Conservation (phyloP, 108 stramenopile genomes). For the Schizochytrium sp. region DNA sequence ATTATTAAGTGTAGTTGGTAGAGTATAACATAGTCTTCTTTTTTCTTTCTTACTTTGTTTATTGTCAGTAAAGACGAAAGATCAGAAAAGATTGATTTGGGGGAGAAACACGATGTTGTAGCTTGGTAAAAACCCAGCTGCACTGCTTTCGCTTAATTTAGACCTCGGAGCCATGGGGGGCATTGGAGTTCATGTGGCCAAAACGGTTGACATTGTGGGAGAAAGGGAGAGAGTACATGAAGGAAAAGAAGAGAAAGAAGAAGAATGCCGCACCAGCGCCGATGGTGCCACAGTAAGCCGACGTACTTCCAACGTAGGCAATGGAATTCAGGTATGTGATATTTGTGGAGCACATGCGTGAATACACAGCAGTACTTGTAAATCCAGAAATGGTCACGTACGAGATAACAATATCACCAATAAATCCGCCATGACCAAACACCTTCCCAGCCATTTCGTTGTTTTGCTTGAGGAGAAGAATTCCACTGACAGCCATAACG, state of each 20-base stretch:
- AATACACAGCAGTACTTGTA: neutral
- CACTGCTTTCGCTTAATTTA: neutral
- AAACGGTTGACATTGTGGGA: neutral
- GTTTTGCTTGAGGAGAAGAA: neutral
- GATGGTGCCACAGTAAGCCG: neutral
- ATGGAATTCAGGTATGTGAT: neutral
- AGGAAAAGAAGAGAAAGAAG: slow-evolving; percentile 6
- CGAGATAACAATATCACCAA: neutral
- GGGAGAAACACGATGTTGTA: too few relatives aligned
- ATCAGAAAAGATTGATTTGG: too few relatives aligned
- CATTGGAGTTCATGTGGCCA: too few relatives aligned
- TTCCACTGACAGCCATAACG: neutral
- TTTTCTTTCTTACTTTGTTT: too few relatives aligned
- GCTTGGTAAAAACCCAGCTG: too few relatives aligned
- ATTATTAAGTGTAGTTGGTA: too few relatives aligned
- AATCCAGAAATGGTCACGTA: neutral
- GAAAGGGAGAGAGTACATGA: neutral
- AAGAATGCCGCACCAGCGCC: slow-evolving; percentile 7
- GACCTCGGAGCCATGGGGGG: neutral
- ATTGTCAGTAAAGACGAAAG: too few relatives aligned
- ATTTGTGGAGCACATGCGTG: neutral
- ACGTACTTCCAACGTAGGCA: neutral
- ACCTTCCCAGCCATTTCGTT: neutral
- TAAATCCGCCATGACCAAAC: neutral
- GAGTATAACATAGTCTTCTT: too few relatives aligned